Evolutionary conservation across 257 asterid genomes (phyloP), one percentile per base, ranked within the genome.

Genomic region (Eucommia ulmoides): DNA sequence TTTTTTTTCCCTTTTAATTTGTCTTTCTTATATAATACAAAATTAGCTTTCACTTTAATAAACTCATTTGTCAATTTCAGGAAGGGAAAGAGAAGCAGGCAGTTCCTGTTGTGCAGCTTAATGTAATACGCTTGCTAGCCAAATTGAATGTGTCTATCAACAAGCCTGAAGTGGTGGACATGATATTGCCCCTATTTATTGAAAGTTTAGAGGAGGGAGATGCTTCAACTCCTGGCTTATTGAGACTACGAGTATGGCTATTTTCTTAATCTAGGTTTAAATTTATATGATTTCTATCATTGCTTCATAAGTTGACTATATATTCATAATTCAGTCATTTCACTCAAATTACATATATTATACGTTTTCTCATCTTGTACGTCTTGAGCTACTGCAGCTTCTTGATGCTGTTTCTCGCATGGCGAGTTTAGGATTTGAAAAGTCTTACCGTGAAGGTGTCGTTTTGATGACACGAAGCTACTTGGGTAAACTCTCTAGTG

Each of bases 391-490:
- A 65, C 80, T 80, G 93, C 96, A 91, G 99, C 95, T 91, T 74
- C 96, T 91, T 79, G 96, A 91, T 76, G 99, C 96, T 75, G 86
- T 91, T 81, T 83, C 99, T 76, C 95, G 88, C 76, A 61, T 91
- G 83, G 95, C 96, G 69, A 81, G 94, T 70, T 81, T 91, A 77
- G 99, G 99, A 59, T 91, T 78, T 55, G 95, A 86, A 66, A 87
- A 86, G 69, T 81, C 99, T 42, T 91, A 91, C 65, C 99, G 96
- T 53, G 99, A 91, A 79, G 95, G 83, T 61, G 75, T 86, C 57
- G 99, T 91, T 65, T 68, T 86, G 66, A 74, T 91, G 94, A 79
- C 76, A 45, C 78, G 96, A 61, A 81, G 94, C 80, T 91, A 91
- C 86, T 60, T 83, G 76, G 62, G 93, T 65, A 86, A 91, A 65